Evolutionary conservation across 2,329 filamentous ascomycete genomes (phyloP), one percentile per base, ranked within the genome.

Genomic region (Epichloe aotearoae): DNA sequence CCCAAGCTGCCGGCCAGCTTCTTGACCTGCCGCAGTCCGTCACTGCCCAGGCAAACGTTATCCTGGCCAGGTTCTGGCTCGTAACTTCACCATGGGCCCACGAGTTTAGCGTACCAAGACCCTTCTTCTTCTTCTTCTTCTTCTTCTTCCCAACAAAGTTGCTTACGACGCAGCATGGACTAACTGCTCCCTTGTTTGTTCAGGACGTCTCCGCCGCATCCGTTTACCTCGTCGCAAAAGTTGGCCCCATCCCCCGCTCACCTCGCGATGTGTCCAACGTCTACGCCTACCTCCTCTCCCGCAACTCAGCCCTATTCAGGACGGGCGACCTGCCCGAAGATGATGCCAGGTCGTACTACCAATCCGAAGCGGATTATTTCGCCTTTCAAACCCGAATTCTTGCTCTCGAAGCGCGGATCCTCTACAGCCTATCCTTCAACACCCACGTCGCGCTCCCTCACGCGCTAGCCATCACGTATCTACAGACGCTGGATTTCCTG

Each of bases 371-470:
- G 44, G 75, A 75, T 38, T 95, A 91, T 68, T 76, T 83, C 53
- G 63, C 73, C 52, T 79, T 80, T 58, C 80, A 84, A 56, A 68
- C 72, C 19, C 73, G 75, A 14, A 73, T 97, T 5, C 75, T 94
- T 43, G 70, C 76, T n/a, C 76, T 83, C 46, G 93, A 98, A 66
- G 79, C 84, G 3, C 79, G 82, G 40, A 80, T 97, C 17, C 75
- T 97, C 2, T 80, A 81, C 53, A 75, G 80, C 0, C 73, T 96
- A 0, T 82, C 83, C 14, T 97, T 95, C 66, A 79, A 94, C 60
- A 86, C 84, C 2, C 87, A 93, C 58, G 87, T 94, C 11, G 82
- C 87, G 1, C 75, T 96, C 0, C 93, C 93, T 0, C 88, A 97
- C 62, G 79, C 86, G 0, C 78, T 97, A 14, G 87, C 87, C 52